Evolutionary conservation across 208 protist genomes (phyloP).

Genomic region (Leishmania tropica): DNA sequence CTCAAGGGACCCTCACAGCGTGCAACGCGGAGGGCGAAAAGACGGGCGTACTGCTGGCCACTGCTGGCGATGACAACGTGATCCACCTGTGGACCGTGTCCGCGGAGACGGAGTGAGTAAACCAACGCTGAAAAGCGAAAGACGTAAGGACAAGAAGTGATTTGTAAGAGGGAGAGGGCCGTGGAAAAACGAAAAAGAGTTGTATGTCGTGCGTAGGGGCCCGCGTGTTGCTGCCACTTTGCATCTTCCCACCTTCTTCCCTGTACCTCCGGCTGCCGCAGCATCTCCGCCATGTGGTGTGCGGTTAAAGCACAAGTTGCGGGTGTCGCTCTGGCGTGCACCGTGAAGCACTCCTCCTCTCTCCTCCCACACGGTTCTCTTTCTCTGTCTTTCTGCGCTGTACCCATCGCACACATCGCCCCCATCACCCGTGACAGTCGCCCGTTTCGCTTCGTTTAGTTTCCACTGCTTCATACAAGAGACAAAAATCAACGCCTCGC

Average conservation of each 20-base stretch:
- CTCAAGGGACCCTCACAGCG: conserved; percentile 16
- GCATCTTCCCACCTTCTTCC: background rate
- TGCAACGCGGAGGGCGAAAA: conserved; percentile 12
- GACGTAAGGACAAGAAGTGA: no score
- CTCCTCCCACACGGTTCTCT: background rate
- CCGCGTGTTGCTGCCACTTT: background rate
- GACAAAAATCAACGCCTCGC: background rate
- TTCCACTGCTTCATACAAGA: background rate
- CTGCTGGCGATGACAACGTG: conserved; percentile 71
- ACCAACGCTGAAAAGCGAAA: background rate
- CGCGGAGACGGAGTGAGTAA: conserved; percentile 6
- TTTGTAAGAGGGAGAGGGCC: background rate
- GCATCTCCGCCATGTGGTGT: background rate
- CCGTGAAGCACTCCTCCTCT: background rate
- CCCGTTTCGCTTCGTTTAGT: background rate
- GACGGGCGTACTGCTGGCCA: conserved; percentile 54
- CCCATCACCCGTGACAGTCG: background rate
- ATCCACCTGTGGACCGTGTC: conserved; percentile 77
- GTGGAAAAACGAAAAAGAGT: background rate
- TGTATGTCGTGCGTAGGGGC: background rate
- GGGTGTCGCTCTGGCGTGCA: background rate
- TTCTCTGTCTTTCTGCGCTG: background rate
- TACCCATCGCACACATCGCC: background rate
- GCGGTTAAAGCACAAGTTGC: no score
- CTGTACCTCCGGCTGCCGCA: background rate